Base-by-base conservation (phyloP, 2,329 filamentous ascomycete species). In the Colletotrichum phormii region DNA sequence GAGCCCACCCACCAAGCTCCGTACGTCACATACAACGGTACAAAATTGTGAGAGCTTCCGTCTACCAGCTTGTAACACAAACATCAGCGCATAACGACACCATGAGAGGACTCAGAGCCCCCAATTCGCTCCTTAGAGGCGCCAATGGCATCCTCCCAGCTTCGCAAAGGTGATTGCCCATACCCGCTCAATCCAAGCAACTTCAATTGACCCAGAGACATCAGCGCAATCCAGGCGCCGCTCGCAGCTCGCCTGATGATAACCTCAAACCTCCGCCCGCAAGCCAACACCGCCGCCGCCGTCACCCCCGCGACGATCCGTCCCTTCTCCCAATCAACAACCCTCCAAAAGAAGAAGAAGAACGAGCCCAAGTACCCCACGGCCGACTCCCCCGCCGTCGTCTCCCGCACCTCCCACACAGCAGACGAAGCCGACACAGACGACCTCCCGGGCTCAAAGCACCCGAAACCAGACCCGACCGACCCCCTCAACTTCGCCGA, bases 401-500 rank as follows among this genome's bases (percentile, higher is more conserved):
- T 73, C 64, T 64, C 68, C 35, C 70, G 68, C 6, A 67, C 75
- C 57, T 59, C 77, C 57, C 77, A 26, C 63, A 75, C 33, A 33
- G 75, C 67, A 55, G 68, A 76, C 53, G 75, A 80, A 5, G 53
- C 75, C 61, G 68, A 76, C 62, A 70, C 74, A 31, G 69, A 76
- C 64, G 73, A 71, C 67, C 18, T 59, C 29, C 58, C 71, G 11
- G 73, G 73, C 62, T 68, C 70, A 42, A 74, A 77, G 24, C 76
- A 77, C 75, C 80, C 81, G 33, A 63, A 75, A 24, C 78, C 85
- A 22, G 78, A 82, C 77, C 79, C 82, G 5, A 79, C 83, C 29
- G 82, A 88, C 49, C 86, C 86, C 13, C 84, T 87, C 78, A 82
- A 89, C 81, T 84, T 89, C 75, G 81, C 83, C 66, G 82, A 87